These are phyloP conservation scores for Tetratostichococcus sp. DNA, from an alignment of 139 green algal species.

Conservation along the genomic window DNA sequence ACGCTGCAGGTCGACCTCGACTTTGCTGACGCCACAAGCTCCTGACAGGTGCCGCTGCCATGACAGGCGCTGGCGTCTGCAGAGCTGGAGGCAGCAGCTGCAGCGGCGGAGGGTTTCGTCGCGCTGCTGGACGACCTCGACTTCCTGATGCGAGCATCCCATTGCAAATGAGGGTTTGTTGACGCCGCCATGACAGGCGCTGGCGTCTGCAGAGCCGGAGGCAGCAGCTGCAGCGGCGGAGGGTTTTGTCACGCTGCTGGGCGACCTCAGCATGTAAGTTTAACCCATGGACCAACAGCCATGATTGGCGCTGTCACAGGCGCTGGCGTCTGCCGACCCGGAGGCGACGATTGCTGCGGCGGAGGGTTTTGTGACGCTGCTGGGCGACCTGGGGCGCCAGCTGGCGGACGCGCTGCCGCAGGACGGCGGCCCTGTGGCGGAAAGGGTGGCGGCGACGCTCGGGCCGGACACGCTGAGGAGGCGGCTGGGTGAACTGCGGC, in stretches of 20 bases:
- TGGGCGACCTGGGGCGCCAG: constrained; percentile 40
- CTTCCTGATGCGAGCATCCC: too few species aligned
- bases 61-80: too few species aligned
- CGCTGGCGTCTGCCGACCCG: constrained; percentile 1
- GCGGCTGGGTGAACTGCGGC: neutral
- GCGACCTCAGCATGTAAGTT: too few species aligned
- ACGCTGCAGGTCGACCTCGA: too few species aligned
- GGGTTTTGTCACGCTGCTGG: constrained; percentile 34
- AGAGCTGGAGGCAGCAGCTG: too few species aligned
- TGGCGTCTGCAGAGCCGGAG: constrained; percentile 4
- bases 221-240: neutral
- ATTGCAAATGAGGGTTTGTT: too few species aligned
- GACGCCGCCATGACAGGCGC: too few species aligned
- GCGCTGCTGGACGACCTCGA: too few species aligned
- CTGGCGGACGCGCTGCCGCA: constrained; percentile 34
- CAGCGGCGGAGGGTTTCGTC: neutral
- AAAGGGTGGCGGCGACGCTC: constrained; percentile 27
- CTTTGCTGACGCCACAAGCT: too few species aligned
- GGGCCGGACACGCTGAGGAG: constrained; percentile 8
- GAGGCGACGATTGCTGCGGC: constrained; percentile 1
- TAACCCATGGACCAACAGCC: too few species aligned
- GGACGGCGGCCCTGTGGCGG: neutral
- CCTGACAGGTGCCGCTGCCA: too few species aligned
- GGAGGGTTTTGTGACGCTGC: constrained; percentile 26
- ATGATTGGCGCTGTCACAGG: too few species aligned